Conservation (phyloP, 768 basidiomycete species). For the Collybiopsis luxurians region DNA sequence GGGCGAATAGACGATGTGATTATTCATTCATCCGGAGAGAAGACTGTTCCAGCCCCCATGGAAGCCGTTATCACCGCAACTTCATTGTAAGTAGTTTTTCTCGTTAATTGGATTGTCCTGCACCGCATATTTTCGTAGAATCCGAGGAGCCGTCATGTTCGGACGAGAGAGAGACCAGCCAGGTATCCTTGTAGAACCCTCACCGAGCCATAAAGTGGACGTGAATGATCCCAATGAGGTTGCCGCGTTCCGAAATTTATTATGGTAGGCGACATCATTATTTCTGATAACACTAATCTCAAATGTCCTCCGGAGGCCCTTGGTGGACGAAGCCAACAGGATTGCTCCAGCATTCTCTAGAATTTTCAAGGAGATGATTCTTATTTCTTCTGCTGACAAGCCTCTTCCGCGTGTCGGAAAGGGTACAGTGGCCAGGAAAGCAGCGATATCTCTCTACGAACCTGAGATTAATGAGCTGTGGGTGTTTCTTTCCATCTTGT, state of each 20-base stretch:
- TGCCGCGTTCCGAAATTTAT: slow-evolving; percentile 28
- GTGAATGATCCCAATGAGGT: slow-evolving; percentile 17
- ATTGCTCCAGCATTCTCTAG: slow-evolving; percentile 41
- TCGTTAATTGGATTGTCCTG: not conserved
- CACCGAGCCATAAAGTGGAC: slow-evolving; percentile 23
- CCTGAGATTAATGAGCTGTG: slow-evolving; percentile 47
- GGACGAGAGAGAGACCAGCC: slow-evolving; percentile 34
- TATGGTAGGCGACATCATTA: slow-evolving; percentile 31
- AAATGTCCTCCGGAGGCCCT: too few species aligned
- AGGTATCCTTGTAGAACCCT: slow-evolving; percentile 32
- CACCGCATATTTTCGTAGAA: not conserved
- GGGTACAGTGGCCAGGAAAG: slow-evolving; percentile 45
- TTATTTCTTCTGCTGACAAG: slow-evolving; percentile 34
- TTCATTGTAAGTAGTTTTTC: slow-evolving; percentile 24
- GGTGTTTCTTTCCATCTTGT: slow-evolving; percentile 10
- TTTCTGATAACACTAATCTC: too few species aligned
- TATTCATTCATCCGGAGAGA: slow-evolving; percentile 27
- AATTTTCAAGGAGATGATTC: slow-evolving; percentile 53
- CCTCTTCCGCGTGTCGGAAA: slow-evolving; percentile 47
- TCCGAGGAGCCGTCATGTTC: slow-evolving; percentile 40
- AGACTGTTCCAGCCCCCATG: slow-evolving; percentile 30
- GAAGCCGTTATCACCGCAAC: slow-evolving; percentile 17
- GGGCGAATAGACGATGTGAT: slow-evolving; percentile 34
- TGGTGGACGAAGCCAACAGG: slow-evolving; percentile 43
- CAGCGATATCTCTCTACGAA: slow-evolving; percentile 38